Conservation (phyloP, 75 land plant species). For the Adiantum capillusveneris region DNA sequence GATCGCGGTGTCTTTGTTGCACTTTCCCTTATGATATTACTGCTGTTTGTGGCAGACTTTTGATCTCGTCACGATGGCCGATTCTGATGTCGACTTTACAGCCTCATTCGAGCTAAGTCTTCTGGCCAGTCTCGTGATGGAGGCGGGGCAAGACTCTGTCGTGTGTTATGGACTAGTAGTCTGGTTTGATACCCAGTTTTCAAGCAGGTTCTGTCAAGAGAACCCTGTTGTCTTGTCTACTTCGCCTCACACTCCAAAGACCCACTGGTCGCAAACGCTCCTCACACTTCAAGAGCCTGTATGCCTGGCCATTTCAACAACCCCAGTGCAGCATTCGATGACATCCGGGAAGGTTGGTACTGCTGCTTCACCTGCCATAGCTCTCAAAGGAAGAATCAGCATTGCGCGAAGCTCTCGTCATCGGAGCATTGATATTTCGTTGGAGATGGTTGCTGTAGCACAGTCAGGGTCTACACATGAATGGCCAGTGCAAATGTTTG, state of each 20-base stretch:
- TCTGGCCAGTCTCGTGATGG: background rate
- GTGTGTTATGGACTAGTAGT: slow-evolving; percentile 83
- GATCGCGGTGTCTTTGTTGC: too few species aligned
- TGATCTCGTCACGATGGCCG: slow-evolving; percentile 63
- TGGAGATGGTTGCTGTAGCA: slow-evolving; percentile 47
- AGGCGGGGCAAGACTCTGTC: background rate
- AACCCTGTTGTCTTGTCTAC: slow-evolving; percentile 56
- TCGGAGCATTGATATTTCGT: slow-evolving; percentile 85
- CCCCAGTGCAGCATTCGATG: background rate
- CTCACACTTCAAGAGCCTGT: slow-evolving; percentile 82
- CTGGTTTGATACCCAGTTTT: slow-evolving; percentile 93
- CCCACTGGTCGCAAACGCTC: slow-evolving; percentile 94
- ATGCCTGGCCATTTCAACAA: slow-evolving; percentile 27
- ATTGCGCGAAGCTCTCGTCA: slow-evolving; percentile 60
- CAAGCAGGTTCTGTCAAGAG: slow-evolving; percentile 79
- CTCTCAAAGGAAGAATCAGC: slow-evolving; percentile 56
- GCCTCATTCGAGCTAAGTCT: slow-evolving; percentile 39
- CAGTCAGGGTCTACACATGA: slow-evolving; percentile 33
- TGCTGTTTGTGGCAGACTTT: slow-evolving; percentile 40
- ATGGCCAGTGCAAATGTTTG: slow-evolving; percentile 77
- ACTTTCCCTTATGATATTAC: background rate
- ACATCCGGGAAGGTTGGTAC: slow-evolving; percentile 33
- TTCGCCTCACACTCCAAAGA: slow-evolving; percentile 70
- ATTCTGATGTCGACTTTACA: slow-evolving; percentile 77
- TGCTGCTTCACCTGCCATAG: slow-evolving; percentile 38